Percentiles rank a stretch among this genome's conserved stretches.
Conservation (phyloP, 768 basidiomycete species). For the Strobilomyces confusus region DNA sequence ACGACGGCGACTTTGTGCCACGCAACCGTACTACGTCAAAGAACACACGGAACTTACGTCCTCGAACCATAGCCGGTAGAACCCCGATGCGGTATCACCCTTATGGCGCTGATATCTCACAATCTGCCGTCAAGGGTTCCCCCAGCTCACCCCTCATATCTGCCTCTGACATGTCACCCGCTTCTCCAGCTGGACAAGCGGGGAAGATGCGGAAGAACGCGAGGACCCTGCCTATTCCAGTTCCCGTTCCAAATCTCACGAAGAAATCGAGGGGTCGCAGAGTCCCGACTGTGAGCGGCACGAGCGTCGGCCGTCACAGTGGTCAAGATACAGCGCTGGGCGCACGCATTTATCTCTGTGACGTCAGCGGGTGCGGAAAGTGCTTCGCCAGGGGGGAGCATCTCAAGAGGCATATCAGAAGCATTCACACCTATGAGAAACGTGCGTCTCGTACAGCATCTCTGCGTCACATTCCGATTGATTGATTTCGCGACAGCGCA, state of each 20-base stretch:
- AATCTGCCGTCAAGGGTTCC: constrained; percentile 29
- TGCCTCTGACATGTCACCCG: constrained; percentile 26
- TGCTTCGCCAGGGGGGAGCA: constrained; percentile 88
- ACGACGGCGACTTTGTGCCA: constrained; percentile 35
- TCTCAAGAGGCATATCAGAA: constrained; percentile 82
- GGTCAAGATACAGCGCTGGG: constrained; percentile 35
- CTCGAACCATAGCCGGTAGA: constrained; percentile 32
- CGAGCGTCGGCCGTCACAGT: constrained; percentile 26
- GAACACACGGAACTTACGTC: constrained; percentile 36
- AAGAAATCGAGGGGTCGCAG: constrained; percentile 68
- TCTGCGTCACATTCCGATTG: constrained; percentile 4
- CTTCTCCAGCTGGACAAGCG: constrained; percentile 21
- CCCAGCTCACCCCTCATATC: constrained; percentile 31
- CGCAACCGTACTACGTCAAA: constrained; percentile 33
- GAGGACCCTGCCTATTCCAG: constrained; percentile 47
- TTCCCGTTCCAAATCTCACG: constrained; percentile 64
- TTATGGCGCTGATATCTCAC: constrained; percentile 26
- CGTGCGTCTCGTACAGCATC: constrained; percentile 47
- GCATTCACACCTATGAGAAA: constrained; percentile 90
- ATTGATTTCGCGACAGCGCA: constrained; percentile 50
- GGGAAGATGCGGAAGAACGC: constrained; percentile 32
- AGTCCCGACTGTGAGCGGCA: constrained; percentile 49
- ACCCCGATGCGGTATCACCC: constrained; percentile 33
- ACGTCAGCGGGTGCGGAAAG: constrained; percentile 80
- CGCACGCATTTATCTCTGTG: constrained; percentile 64